Base-by-base conservation (phyloP, 2,329 filamentous ascomycete genomes). In the Fonsecaea monophora region DNA sequence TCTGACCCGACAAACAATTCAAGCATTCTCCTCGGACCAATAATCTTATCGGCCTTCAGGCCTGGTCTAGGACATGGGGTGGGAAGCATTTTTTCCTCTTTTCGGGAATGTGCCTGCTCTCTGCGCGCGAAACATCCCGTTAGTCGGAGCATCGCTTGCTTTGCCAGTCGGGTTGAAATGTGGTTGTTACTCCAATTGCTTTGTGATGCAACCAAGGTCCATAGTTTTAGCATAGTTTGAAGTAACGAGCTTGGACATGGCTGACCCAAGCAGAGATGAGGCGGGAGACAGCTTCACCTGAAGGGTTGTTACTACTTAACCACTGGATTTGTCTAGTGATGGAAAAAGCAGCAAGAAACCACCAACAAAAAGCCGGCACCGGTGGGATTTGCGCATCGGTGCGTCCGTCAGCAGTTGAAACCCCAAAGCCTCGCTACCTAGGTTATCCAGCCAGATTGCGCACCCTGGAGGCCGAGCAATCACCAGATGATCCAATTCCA, bases 121-220 rank as follows among this genome's bases (percentile, higher is more conserved):
- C 25, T 25, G 25, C 25, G 18, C 45, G 12, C 45, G 45, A 21
- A 50, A 50, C 21, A 25, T 50, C 21, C 45, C 45, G 45, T 50
- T 50, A 50, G 21, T 25, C 45, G 21, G 18, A 25, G 4, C 40
- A 42, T n/a, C 40, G 38, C 38, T 40, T 12, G 30, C 37, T 38
- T 30, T 13, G 38, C 12, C 38, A 13, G 38, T 13, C 9, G 4
- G 21, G 13, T 13, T 60, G 40, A 50, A 30, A 40, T 55, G 13
- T 37, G 61, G 12, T 53, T 18, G n/a, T 21, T 18, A 37, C 30
- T 30, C 34, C 25, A 38, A 53, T 34, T 32, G 18, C 21, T 15
- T 40, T 32, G 53, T 64, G 62, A 64, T 64, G 54, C 62, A 59
- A 64, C 54, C 15, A 34, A 40, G 53, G 40, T 25, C 30, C 4